Conservation (phyloP, 768 basidiomycete species). For the Pleurotus giganteus region DNA sequence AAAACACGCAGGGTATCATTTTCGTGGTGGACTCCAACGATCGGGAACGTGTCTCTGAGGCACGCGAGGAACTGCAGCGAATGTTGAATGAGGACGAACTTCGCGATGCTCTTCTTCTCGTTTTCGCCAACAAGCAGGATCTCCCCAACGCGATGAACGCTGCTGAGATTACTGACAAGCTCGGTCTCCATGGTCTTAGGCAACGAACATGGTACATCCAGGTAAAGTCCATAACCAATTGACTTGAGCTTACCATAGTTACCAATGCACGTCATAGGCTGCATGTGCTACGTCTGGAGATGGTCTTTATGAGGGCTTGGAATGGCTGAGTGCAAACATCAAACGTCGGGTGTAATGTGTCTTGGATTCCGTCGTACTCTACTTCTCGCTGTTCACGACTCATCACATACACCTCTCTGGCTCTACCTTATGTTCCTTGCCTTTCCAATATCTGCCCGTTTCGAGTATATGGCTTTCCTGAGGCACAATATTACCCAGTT, state of each 20-base stretch:
- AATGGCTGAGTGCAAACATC: conserved; percentile 93
- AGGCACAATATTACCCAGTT: conserved; percentile 14
- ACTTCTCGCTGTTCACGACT: conserved; percentile 58
- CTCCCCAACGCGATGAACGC: conserved; percentile 99
- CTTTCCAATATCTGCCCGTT: conserved; percentile 16
- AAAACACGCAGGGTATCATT: conserved; percentile 99
- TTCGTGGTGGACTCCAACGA: conserved; percentile 99
- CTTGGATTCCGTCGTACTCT: conserved; percentile 40
- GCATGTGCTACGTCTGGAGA: conserved; percentile 98
- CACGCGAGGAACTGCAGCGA: conserved; percentile 97
- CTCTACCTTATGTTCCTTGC: conserved; percentile 36
- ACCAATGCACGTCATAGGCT: conserved; percentile 51
- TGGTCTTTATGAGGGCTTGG: conserved; percentile 97
- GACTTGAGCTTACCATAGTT: conserved; percentile 13
- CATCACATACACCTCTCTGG: conserved; percentile 47
- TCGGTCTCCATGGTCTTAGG: conserved; percentile 95
- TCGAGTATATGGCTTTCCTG: conserved; percentile 20
- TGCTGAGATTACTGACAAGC: conserved; percentile 98
- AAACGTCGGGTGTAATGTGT: conserved; percentile 71
- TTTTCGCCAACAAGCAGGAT: conserved; percentile 99
- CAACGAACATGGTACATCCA: conserved; percentile 99
- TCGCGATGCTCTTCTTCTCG: conserved; percentile 95
- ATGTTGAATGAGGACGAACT: conserved; percentile 99
- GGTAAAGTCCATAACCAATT: conserved; percentile 35
- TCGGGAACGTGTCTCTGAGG: conserved; percentile 98